Evolutionary conservation across 2,329 filamentous ascomycete genomes (phyloP), one percentile per base, ranked within the genome.

Genomic region (Metarhizium brunneum): DNA sequence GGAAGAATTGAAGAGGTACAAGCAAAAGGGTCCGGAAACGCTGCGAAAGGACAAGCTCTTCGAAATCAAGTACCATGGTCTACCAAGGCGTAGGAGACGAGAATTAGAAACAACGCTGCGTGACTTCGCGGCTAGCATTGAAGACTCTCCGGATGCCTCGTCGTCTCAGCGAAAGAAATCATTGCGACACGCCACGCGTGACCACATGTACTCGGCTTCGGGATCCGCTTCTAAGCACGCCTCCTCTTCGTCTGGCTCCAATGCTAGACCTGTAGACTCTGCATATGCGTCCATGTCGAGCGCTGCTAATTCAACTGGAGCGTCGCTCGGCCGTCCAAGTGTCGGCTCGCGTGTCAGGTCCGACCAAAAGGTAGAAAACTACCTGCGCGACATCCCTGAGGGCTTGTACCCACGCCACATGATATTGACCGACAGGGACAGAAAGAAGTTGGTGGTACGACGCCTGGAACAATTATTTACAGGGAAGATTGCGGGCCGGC

Each of bases 381-480:
- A 89, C 60, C 71, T 91, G 2, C 79, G 85, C 50, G 85, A 90
- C 52, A 90, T 91, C 5, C 87, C 87, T 0, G 79, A 84, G 59
- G 84, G 85, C 0, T 65, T 91, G 0, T 75, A 89, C 42, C 86
- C 87, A 0, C 79, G 80, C 11, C 76, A 80, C 47, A 73, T 78
- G 29, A 67, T 74, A 0, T 82, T 91, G 80, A 84, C 84, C 0
- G 88, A 92, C 14, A 85, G 82, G 60, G 80, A 87, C 6, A 90
- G 83, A 72, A 90, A 89, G 73, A 90, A 85, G 65, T 65, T 91
- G 20, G 86, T 92, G 0, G 90, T 92, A 2, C 80, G 83, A 54
- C 80, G 88, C 2, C 69, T 95, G 6, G 90, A 95, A 64, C 87
- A 92, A 59, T 77, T 95, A 1, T 95, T 94, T 59, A 90, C 88